A percentile compares a stretch with the other conserved stretches of the same genome.
Evolutionary conservation across 2,329 filamentous ascomycete species (phyloP).

Genomic region (Monosporascus sp.): DNA sequence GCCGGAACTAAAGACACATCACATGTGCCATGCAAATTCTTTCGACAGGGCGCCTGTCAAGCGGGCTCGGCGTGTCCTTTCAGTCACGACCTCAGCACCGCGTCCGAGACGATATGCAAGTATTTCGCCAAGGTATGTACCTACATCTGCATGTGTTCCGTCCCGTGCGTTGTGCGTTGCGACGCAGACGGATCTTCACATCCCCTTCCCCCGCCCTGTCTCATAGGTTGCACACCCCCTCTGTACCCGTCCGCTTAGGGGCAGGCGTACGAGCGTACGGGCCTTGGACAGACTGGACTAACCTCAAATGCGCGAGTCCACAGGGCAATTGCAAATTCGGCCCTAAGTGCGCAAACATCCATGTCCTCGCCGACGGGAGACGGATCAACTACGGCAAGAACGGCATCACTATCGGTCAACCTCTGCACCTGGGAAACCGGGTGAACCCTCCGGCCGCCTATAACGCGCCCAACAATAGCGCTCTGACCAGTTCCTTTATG

Average conservation of each 20-base stretch:
- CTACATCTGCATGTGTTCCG: neutral
- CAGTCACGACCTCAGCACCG: slow-evolving; percentile 82
- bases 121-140: slow-evolving; percentile 89
- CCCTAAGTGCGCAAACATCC: slow-evolving; percentile 93
- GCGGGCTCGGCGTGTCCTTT: slow-evolving; percentile 95
- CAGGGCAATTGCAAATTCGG: slow-evolving; percentile 99
- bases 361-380: slow-evolving; percentile 88
- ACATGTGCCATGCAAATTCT: slow-evolving; percentile 99
- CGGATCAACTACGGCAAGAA: slow-evolving; percentile 77
- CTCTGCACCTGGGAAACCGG: slow-evolving; percentile 60
- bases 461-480: slow-evolving; percentile 57
- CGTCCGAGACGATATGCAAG: slow-evolving; percentile 89
- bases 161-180: no score
- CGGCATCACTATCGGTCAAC: slow-evolving; percentile 58
- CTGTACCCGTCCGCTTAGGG: no score
- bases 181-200: neutral
- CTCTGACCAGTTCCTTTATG: slow-evolving; percentile 69
- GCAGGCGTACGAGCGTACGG: neutral
- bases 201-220: neutral
- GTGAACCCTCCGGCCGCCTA: slow-evolving; percentile 56
- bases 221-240: neutral
- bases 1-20: slow-evolving; percentile 64
- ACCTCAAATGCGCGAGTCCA: slow-evolving; percentile 18
- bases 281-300: slow-evolving; percentile 7
- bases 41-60: slow-evolving; percentile 91